Percentiles rank a stretch among this genome's conserved stretches.
Evolutionary conservation across 73 alveolate species (phyloP).

Genomic region (Tetrahymena elliotti): DNA sequence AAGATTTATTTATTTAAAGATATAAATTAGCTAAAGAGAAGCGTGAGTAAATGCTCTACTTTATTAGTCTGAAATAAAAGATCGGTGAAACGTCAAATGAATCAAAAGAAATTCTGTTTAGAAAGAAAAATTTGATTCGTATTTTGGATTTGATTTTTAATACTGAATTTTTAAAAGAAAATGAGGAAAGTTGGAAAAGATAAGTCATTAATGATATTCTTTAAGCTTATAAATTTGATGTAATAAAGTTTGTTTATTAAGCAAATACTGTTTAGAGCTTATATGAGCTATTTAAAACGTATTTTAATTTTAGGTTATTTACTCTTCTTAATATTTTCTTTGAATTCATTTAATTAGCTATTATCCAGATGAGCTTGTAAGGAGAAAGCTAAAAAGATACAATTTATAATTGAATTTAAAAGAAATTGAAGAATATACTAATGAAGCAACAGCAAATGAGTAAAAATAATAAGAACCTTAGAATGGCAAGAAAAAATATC

Average conservation of each 20-base stretch:
- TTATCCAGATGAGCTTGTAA: background rate
- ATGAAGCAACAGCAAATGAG: background rate
- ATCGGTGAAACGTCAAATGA: background rate
- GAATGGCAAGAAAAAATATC: background rate
- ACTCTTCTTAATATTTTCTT: background rate
- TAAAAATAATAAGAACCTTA: background rate
- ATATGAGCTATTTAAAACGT: background rate
- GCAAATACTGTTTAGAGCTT: background rate
- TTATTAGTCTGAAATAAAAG: background rate
- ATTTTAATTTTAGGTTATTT: background rate
- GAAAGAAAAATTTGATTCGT: background rate
- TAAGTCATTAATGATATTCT: background rate
- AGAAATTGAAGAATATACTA: background rate
- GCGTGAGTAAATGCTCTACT: background rate
- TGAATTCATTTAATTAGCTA: background rate
- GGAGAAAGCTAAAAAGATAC: background rate
- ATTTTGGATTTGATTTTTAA: background rate
- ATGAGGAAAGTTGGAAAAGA: background rate
- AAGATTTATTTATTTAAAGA: background rate
- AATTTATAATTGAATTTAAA: background rate
- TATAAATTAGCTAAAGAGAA: background rate
- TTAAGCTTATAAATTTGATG: background rate
- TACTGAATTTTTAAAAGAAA: background rate
- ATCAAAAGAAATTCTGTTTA: background rate
- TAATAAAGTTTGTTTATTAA: background rate